A percentile compares a stretch with the other conserved stretches of the same genome.
Evolutionary conservation across 75 land plant species (phyloP).

Genomic region (Gnetum montanum): DNA sequence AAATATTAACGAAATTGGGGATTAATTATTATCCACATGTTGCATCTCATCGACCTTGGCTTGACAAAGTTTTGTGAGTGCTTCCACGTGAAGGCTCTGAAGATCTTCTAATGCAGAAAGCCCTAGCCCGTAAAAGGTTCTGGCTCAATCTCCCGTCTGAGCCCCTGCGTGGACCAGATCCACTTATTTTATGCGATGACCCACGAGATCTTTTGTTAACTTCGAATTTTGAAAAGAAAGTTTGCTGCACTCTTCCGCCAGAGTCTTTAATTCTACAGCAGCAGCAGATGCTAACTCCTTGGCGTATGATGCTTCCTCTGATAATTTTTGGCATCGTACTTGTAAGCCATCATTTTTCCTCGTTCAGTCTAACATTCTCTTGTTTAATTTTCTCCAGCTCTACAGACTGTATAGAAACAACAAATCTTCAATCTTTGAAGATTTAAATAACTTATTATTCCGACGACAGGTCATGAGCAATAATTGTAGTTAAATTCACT

Average conservation of each 20-base stretch:
- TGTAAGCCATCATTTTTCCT: conserved; percentile 61
- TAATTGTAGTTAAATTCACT: no score
- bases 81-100: conserved; percentile 64
- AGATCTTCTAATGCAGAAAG: conserved; percentile 38
- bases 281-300: conserved; percentile 96
- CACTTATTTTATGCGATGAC: conserved; percentile 9
- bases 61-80: conserved; percentile 53
- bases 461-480: no score
- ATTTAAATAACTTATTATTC: no score
- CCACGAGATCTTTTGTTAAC: conserved; percentile 53
- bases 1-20: no score
- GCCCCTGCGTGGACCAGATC: conserved; percentile 21
- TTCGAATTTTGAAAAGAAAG: conserved; percentile 80
- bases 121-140: conserved; percentile 30
- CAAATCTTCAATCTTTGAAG: no score
- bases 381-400: conserved; percentile 61
- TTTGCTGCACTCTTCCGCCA: conserved; percentile 84
- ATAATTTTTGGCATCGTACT: conserved; percentile 62
- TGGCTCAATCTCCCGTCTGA: conserved; percentile 16
- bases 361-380: conserved; percentile 44
- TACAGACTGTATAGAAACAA: conserved; percentile 36
- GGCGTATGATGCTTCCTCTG: conserved; percentile 92
- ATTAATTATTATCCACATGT: no score
- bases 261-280: conserved; percentile 86
- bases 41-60: no score